Base-by-base conservation (phyloP, 257 asterid genomes). In the Solanum appendiculatum region DNA sequence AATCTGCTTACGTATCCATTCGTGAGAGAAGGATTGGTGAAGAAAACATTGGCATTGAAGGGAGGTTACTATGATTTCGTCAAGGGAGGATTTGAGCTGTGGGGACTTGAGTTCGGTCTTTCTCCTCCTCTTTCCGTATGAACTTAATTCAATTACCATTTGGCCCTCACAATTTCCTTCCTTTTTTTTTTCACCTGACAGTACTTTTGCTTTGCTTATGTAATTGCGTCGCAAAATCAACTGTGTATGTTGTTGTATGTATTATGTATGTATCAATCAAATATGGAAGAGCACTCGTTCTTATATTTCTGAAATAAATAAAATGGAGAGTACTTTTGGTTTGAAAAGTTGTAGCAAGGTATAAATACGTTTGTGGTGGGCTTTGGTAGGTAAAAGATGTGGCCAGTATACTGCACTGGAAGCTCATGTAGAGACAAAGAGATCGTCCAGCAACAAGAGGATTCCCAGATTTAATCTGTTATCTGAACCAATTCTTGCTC, bases 51-150 rank as follows among this genome's bases (percentile, higher is more conserved):
- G 13, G 93, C 95, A n/a, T 66, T 97, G 12, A 97, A 94, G 95
- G 99, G 98, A 15, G 98, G 96, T 25, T 88, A 95, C 93, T 97
- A 95, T 10, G 98, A 97, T 84, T 97, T 97, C 37, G 87, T 95
- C 78, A 93, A 91, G 39, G 99, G 99, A 87, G 91, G 91, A 69
- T 95, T 95, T 51, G 99, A 96, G 97, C 98, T 96, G 74, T 96
- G 99, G 99, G 92, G 94, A 74, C 98, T 95, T 31, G 97, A 96
- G 8, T 95, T 95, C 91, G 85, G 94, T 74, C 92, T 94, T 77
- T 94, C 98, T 90, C 92, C 97, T 33, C 27, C 96, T 89, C 89
- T 94, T 93, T 91, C 98, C 88, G 98, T 95, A 94, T 95, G 98
- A 93, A 91, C 93, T 87, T 88, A 88, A 81, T 20, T 37, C 31